Percentiles rank a stretch among this genome's conserved stretches.
phyloP scores from a whole-genome alignment of 352 stramenopile species.

The Elongisporangium undulatum region DNA sequence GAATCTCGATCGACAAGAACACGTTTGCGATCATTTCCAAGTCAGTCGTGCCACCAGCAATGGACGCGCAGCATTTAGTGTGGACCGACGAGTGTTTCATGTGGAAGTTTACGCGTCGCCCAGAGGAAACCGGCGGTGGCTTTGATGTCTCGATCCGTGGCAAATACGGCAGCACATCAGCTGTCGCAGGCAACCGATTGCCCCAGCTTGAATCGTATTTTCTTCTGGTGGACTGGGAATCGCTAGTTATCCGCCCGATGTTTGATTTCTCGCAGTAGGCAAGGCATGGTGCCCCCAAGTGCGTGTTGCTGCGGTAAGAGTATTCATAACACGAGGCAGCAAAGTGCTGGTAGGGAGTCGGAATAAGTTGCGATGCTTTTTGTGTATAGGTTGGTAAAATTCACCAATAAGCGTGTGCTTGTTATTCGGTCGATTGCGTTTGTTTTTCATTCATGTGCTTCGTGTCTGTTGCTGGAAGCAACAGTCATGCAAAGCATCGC shows the following conservation, averaged over 20 bases:
- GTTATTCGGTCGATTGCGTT: background rate
- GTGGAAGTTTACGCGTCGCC: slow-evolving; percentile 68
- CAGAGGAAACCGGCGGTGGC: slow-evolving; percentile 39
- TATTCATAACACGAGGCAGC: background rate
- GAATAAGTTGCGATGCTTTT: background rate
- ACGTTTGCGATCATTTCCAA: slow-evolving; percentile 81
- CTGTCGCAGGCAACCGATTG: slow-evolving; percentile 74
- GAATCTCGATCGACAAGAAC: slow-evolving; percentile 80
- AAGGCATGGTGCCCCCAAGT: background rate
- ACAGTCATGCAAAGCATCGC: background rate
- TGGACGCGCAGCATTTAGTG: slow-evolving; percentile 82
- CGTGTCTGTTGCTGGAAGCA: background rate
- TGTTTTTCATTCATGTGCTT: background rate
- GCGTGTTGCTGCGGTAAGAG: background rate
- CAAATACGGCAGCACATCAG: slow-evolving; percentile 81
- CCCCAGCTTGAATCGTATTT: slow-evolving; percentile 86
- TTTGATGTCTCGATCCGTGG: slow-evolving; percentile 75
- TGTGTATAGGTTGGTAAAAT: background rate
- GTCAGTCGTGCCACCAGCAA: slow-evolving; percentile 70
- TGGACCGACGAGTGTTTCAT: slow-evolving; percentile 87
- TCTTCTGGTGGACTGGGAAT: slow-evolving; percentile 82
- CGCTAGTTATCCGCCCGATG: slow-evolving; percentile 72
- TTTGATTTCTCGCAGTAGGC: slow-evolving; percentile 49
- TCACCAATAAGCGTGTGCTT: background rate
- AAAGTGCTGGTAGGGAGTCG: background rate